phyloP scores from a whole-genome alignment of 2,329 filamentous ascomycete species.

The Microsporum audouinii region DNA sequence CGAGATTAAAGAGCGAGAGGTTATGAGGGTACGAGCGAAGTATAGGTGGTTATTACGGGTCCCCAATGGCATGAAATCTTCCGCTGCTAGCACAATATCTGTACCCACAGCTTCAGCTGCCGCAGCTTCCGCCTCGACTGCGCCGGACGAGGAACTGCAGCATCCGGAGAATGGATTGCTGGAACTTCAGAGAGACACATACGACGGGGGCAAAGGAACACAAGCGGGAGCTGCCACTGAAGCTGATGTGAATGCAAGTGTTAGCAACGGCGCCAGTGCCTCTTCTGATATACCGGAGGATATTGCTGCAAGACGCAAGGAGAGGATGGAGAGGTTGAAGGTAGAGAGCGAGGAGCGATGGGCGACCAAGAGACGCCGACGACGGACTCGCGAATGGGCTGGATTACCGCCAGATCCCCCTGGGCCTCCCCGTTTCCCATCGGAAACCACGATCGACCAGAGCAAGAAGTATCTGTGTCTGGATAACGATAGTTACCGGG shows the following conservation, averaged over 20 bases:
- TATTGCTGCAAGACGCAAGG: slow-evolving; percentile 42
- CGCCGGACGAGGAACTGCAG: slow-evolving; percentile 4
- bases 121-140: neutral
- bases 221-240: neutral
- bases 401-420: slow-evolving; percentile 56
- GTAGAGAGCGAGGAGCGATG: slow-evolving; percentile 52
- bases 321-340: slow-evolving; percentile 45
- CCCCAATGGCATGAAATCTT: slow-evolving; percentile 46
- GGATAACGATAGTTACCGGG: slow-evolving; percentile 51
- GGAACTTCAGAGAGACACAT: slow-evolving; percentile 31
- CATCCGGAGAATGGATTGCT: slow-evolving; percentile 28
- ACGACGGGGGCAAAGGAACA: slow-evolving; percentile 12
- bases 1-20: slow-evolving; percentile 57
- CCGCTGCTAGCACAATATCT: slow-evolving; percentile 13
- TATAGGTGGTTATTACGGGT: slow-evolving; percentile 57
- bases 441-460: slow-evolving; percentile 71
- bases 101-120: slow-evolving; percentile 15
- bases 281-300: slow-evolving; percentile 30
- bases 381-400: slow-evolving; percentile 56
- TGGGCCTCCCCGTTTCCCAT: slow-evolving; percentile 62
- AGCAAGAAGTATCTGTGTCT: slow-evolving; percentile 59
- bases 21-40: slow-evolving; percentile 57
- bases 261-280: neutral
- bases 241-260: neutral
- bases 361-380: slow-evolving; percentile 53